Percentiles rank a stretch among this genome's conserved stretches.
phyloP scores from a whole-genome alignment of 768 basidiomycete species.

The Rhizopogon roseolus region DNA sequence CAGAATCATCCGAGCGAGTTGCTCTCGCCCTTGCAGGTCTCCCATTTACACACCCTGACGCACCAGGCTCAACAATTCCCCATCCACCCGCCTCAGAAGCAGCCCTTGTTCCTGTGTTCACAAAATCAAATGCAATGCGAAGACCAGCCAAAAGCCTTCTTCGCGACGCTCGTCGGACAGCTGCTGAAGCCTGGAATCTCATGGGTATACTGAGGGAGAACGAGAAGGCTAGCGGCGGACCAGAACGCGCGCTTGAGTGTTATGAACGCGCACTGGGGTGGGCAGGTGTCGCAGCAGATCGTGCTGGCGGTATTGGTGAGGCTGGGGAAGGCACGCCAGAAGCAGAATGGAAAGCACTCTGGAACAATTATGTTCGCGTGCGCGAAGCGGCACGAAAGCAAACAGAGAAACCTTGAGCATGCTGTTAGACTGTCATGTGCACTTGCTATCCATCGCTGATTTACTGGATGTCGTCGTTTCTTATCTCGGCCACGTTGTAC shows the following conservation, averaged over 20 bases:
- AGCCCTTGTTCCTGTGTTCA: slow-evolving; percentile 40
- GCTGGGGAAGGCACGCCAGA: slow-evolving; percentile 52
- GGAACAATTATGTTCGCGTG: slow-evolving; percentile 55
- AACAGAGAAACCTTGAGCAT: background rate
- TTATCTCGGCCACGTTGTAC: background rate
- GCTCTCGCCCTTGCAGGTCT: slow-evolving; percentile 47
- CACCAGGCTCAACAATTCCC: slow-evolving; percentile 27
- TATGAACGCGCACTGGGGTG: slow-evolving; percentile 69
- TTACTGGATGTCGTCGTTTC: background rate
- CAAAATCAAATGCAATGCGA: slow-evolving; percentile 44
- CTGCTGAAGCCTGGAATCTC: slow-evolving; percentile 73
- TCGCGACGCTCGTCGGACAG: slow-evolving; percentile 64
- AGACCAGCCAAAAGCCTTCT: slow-evolving; percentile 54
- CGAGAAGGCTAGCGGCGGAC: slow-evolving; percentile 22
- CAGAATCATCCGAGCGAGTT: slow-evolving; percentile 64
- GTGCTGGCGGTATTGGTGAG: slow-evolving; percentile 29
- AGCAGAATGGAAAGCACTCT: slow-evolving; percentile 56
- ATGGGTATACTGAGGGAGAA: slow-evolving; percentile 61
- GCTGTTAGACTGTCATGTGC: background rate
- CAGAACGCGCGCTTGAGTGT: slow-evolving; percentile 46
- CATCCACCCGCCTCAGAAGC: slow-evolving; percentile 34
- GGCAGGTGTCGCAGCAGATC: slow-evolving; percentile 45
- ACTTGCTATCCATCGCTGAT: too few species aligned
- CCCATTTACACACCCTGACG: slow-evolving; percentile 29
- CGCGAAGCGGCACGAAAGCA: slow-evolving; percentile 23